Evolutionary conservation across 768 basidiomycete species (phyloP).

Genomic region (Leccinum subtestaceum): DNA sequence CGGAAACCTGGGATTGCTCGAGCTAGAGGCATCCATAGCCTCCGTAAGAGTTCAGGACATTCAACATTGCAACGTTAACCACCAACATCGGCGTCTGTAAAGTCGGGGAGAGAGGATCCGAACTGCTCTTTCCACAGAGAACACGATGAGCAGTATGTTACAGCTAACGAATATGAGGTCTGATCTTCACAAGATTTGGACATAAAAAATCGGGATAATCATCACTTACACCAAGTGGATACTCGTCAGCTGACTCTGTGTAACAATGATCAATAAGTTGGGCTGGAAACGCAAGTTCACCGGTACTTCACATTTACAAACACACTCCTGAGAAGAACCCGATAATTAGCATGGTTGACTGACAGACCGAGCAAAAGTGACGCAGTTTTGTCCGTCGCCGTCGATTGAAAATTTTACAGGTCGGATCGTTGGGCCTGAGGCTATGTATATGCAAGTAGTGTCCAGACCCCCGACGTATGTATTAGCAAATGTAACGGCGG

Average conservation of each 20-base stretch:
- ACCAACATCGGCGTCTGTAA: too few relatives aligned
- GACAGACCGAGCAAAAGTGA: neutral
- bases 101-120: neutral
- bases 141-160: conserved; percentile 9
- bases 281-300: neutral
- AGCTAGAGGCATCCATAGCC: too few relatives aligned
- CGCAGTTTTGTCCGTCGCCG: too few relatives aligned
- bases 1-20: too few relatives aligned
- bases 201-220: neutral
- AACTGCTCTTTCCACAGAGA: neutral
- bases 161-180: neutral
- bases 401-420: too few relatives aligned
- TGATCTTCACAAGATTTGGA: neutral
- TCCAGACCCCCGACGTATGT: too few relatives aligned
- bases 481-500: too few relatives aligned
- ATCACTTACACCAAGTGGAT: conserved; percentile 1
- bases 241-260: neutral
- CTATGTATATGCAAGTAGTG: too few relatives aligned
- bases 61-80: too few relatives aligned
- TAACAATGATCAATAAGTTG: neutral
- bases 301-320: neutral
- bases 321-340: neutral
- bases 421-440: too few relatives aligned
- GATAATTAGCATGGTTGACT: neutral
- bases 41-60: too few relatives aligned